Base-by-base conservation (phyloP, 129 eudicot species). In the Daucus carota region DNA sequence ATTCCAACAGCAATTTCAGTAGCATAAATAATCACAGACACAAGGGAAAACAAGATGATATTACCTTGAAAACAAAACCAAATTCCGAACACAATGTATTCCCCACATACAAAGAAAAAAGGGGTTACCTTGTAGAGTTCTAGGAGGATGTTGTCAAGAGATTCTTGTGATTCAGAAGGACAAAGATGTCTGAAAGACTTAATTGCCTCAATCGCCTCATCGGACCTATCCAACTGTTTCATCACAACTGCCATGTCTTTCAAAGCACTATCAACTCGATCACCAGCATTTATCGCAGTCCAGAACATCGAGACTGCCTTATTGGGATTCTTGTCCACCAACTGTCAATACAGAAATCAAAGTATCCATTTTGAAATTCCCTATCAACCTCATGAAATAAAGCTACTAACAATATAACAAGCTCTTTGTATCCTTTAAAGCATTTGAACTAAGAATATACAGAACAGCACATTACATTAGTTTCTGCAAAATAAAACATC, bases 201-300 rank as follows among this genome's bases (percentile, higher is more conserved):
- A 17, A 93, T 84, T 1, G 98, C 98, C 82, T 93, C 98, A 6
- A 93, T 85, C 3, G 98, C 98, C 75, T 93, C 98, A 14, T 93
- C 95, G 0, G 98, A 81, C 22, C 98, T 88, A 59, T 85, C 76
- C 78, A 93, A 60, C 34, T 93, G 97, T 73, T 90, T 88, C 98
- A 93, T 93, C 59, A 88, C 97, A 18, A 86, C 86, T 40, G 98
- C 96, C 98, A 93, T 93, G 77, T 93, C 98, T 84, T 93, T 93
- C 50, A 93, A 47, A 36, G 98, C 96, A 81, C 98, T 93, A 48
- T 90, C 98, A 44, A 93, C 95, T 43, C 96, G 79, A 87, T 93
- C 98, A 65, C 98, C 97, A 14, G 96, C 80, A 74, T 93, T 93
- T 73, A 93, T 93, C 1, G 98, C 89, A 18, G 86, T 83, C 98